These are phyloP conservation scores for Penicillium odoratum DNA, from an alignment of 495 filamentous ascomycete genomes.

Conservation along the genomic window DNA sequence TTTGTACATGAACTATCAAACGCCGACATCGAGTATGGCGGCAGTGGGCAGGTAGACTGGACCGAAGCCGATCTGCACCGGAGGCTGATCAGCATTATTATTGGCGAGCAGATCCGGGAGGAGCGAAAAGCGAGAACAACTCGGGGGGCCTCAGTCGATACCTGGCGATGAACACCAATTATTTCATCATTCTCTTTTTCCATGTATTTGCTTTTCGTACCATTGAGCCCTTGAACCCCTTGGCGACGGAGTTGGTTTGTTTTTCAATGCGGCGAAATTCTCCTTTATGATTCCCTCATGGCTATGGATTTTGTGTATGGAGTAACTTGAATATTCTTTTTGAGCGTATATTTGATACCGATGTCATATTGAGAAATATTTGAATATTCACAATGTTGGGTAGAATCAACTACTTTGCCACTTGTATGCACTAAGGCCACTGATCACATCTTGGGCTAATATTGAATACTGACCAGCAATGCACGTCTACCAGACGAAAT, in stretches of 20 bases:
- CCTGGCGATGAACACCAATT: conserved; percentile 28
- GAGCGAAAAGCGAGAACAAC: conserved; percentile 32
- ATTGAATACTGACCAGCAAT: conserved; percentile 8
- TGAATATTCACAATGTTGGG: not conserved
- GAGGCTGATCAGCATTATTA: conserved; percentile 48
- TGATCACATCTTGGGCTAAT: not conserved
- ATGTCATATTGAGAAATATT: conserved; percentile 1
- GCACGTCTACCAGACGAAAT: conserved; percentile 14
- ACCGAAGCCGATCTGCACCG: conserved; percentile 47
- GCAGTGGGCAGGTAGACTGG: conserved; percentile 45
- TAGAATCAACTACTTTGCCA: not conserved
- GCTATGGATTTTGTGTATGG: conserved; percentile 11
- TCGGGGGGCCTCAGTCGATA: conserved; percentile 31
- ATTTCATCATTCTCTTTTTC: conserved; percentile 5
- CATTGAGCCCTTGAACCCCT: conserved; percentile 6
- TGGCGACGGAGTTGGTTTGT: conserved; percentile 18
- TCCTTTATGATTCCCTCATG: conserved; percentile 29
- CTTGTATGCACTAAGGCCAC: not conserved
- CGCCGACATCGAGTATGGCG: conserved; percentile 40
- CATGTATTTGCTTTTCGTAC: conserved; percentile 1
- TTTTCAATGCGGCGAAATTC: conserved; percentile 13
- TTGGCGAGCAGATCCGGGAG: conserved; percentile 48
- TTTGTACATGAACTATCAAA: conserved; percentile 44
- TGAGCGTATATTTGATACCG: conserved; percentile 19
- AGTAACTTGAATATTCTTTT: conserved; percentile 6